These are phyloP conservation scores for Fraxinus greggii DNA, from an alignment of 305 asterid species.

Conservation along the genomic window DNA sequence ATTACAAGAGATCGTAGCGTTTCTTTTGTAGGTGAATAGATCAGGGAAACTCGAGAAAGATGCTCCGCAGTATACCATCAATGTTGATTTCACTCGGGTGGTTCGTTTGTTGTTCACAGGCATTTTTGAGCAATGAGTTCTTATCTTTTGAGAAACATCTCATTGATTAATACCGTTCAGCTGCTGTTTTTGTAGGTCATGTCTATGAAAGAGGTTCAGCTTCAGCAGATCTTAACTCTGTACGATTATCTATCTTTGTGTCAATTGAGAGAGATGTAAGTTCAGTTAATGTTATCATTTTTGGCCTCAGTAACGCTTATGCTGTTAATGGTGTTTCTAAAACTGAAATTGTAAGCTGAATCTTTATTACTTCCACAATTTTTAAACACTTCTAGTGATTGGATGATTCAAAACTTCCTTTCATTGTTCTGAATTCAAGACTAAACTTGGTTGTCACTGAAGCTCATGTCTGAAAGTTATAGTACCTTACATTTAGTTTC, in stretches of 20 bases:
- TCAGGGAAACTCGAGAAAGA: slow-evolving; percentile 79
- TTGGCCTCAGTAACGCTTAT: slow-evolving; percentile 19
- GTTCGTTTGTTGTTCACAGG: slow-evolving; percentile 40
- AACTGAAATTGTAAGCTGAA: slow-evolving; percentile 18
- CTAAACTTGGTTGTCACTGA: slow-evolving; percentile 5
- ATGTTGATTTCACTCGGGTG: slow-evolving; percentile 56
- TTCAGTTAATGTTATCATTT: slow-evolving; percentile 20
- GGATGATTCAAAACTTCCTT: neutral
- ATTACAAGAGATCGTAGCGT: slow-evolving; percentile 29
- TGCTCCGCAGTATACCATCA: slow-evolving; percentile 75
- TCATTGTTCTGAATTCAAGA: neutral
- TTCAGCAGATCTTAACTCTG: slow-evolving; percentile 66
- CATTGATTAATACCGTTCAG: slow-evolving; percentile 25
- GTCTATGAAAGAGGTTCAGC: slow-evolving; percentile 76
- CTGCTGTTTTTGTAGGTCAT: slow-evolving; percentile 50
- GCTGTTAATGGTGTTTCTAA: neutral
- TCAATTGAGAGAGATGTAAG: slow-evolving; percentile 80
- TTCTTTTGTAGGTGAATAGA: slow-evolving; percentile 73
- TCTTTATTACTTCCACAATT: neutral
- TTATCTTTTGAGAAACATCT: slow-evolving; percentile 20
- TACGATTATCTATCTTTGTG: slow-evolving; percentile 68
- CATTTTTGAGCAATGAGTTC: slow-evolving; percentile 14
- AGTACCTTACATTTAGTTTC: neutral
- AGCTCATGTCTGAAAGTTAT: slow-evolving; percentile 14
- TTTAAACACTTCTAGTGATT: neutral